phyloP scores from a whole-genome alignment of 2,329 filamentous ascomycete genomes.

The Phyllosticta citrichinensis region DNA sequence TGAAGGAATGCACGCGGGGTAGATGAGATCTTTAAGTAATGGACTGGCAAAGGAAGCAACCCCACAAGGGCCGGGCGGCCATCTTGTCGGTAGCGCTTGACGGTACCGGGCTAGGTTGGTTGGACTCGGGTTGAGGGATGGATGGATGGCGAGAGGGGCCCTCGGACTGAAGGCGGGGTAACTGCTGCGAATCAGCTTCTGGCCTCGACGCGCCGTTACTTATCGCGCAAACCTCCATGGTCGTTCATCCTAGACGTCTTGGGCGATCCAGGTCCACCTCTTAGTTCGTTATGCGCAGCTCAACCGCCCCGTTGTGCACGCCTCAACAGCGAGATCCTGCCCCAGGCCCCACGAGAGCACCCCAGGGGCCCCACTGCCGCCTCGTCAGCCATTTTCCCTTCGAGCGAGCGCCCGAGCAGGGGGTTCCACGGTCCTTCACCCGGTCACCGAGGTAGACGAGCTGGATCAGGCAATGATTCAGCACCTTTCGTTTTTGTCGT shows the following conservation, averaged over 20 bases:
- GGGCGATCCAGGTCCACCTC: not conserved
- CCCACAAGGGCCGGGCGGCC: not conserved
- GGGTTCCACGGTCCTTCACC: not conserved
- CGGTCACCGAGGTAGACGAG: not conserved
- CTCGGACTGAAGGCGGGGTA: not conserved
- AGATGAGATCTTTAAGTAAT: not conserved
- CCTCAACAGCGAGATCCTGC: not conserved
- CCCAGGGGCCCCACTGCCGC: not conserved
- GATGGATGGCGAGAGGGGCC: not conserved
- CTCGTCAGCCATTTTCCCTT: constrained; percentile 24
- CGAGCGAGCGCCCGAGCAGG: constrained; percentile 21
- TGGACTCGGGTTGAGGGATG: not conserved
- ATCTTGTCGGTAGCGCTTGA: not conserved
- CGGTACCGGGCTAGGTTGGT: not conserved
- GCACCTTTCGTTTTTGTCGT: not conserved
- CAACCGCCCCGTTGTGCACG: not conserved
- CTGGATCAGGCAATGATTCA: not conserved
- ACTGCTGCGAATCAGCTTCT: not conserved
- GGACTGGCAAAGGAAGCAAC: not conserved
- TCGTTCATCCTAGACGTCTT: not conserved
- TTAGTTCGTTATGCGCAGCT: not conserved
- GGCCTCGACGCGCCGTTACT: not conserved
- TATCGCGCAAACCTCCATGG: not conserved
- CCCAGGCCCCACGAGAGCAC: not conserved
- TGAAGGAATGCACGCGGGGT: not conserved